These are phyloP conservation scores for Endoconidiophora laricicola DNA, from an alignment of 2,329 filamentous ascomycete genomes.

Conservation along the genomic window DNA sequence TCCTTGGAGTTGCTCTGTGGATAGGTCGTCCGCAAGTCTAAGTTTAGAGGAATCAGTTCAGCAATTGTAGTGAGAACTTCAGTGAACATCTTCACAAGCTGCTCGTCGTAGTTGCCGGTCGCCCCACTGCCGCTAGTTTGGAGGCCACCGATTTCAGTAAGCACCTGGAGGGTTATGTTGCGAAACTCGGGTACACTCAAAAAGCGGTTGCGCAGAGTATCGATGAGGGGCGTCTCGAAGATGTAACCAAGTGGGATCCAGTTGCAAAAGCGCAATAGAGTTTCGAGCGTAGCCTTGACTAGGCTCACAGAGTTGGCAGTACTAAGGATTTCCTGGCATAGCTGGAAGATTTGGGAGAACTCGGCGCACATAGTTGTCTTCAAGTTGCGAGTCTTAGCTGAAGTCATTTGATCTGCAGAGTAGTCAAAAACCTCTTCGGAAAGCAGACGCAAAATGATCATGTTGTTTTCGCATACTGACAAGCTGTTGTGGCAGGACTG, in stretches of 20 bases:
- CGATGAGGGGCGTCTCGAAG: constrained; percentile 92
- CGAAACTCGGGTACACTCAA: constrained; percentile 87
- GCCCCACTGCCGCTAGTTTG: constrained; percentile 59
- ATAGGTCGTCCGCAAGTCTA: constrained; percentile 86
- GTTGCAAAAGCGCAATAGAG: constrained; percentile 88
- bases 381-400: constrained; percentile 82
- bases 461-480: constrained; percentile 99
- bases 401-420: constrained; percentile 98
- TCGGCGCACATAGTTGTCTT: constrained; percentile 99
- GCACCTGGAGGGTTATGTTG: constrained; percentile 87
- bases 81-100: constrained; percentile 96
- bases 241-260: constrained; percentile 99
- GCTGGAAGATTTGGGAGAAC: constrained; percentile 94
- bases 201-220: constrained; percentile 83
- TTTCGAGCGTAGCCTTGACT: constrained; percentile 93
- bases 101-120: constrained; percentile 71
- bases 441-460: constrained; percentile 87
- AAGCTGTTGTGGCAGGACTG: constrained; percentile 88
- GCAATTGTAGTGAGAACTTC: constrained; percentile 87
- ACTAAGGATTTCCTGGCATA: constrained; percentile 88
- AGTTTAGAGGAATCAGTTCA: constrained; percentile 75
- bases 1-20: constrained; percentile 80
- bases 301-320: constrained; percentile 77
- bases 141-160: constrained; percentile 91
- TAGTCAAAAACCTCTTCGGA: constrained; percentile 99